Evolutionary conservation across 2,329 filamentous ascomycete species (phyloP).

Genomic region (Hirsutella thompsonii): DNA sequence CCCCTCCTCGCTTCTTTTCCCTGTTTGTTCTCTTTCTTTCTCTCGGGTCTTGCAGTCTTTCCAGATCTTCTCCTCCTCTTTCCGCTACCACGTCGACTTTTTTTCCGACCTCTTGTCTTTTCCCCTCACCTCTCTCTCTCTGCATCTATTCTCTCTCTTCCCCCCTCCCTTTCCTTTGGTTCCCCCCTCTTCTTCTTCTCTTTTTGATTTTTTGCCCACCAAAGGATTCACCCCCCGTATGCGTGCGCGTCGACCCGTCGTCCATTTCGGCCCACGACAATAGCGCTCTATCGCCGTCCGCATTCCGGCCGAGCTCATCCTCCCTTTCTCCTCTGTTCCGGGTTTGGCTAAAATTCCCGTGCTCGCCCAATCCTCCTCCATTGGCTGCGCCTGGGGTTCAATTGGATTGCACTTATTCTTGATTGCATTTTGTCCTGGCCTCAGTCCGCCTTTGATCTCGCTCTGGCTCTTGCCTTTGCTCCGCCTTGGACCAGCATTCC

Average conservation of each 20-base stretch:
- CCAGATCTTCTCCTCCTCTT: too few relatives aligned
- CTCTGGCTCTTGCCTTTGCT: not conserved
- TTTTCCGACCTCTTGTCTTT: not conserved
- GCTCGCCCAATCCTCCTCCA: not conserved
- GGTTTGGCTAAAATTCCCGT: not conserved
- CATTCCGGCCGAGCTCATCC: not conserved
- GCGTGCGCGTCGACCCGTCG: too few relatives aligned
- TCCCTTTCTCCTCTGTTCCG: not conserved
- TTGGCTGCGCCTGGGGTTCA: not conserved
- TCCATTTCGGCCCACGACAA: too few relatives aligned
- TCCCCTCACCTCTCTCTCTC: not conserved
- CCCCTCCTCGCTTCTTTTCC: too few relatives aligned
- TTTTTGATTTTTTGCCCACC: not conserved
- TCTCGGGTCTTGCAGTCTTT: too few relatives aligned
- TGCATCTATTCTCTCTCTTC: not conserved
- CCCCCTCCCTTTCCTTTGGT: not conserved
- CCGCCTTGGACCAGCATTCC: not conserved
- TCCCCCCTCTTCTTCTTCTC: not conserved
- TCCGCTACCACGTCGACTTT: not conserved
- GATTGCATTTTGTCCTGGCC: not conserved
- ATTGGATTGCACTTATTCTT: not conserved
- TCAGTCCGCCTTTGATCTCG: too few relatives aligned
- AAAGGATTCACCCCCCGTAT: too few relatives aligned
- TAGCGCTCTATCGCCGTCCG: too few relatives aligned
- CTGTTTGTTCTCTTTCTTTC: too few relatives aligned